Evolutionary conservation across 1,139 yeast genomes (phyloP), one percentile per base, ranked within the genome.

Genomic region (Wickerhamomyces sp.): DNA sequence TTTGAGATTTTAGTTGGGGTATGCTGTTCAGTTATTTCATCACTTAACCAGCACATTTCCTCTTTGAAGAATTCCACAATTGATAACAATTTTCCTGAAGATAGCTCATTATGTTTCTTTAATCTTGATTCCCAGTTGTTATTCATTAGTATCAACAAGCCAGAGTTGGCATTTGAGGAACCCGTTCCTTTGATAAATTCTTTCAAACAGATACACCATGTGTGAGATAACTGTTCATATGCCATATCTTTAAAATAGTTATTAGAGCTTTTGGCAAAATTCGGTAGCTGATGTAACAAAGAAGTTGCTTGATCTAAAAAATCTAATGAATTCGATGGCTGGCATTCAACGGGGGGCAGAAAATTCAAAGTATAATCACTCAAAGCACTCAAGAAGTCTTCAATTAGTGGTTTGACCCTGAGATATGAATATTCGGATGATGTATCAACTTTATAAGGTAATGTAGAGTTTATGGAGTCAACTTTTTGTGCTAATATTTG

Each of bases 361-460:
- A 83, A 85, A 54, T 77, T 81, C 47, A 85, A 68, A 7, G 88
- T 79, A 58, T 82, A 89, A 61, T 89, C 97, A 31, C 86, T 78
- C 40, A 90, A 65, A 35, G 94, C 81, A 51, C 76, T 73, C 47
- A 88, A 72, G 54, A 90, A 87, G 53, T 87, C 96, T 48, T 79
- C 75, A 44, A 89, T 72, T 42, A 69, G 64, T 2, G 88, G 80
- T 54, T 87, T 82, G 40, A 90, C 84, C 43, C 97, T 72, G 43
- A 87, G 69, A 61, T 82, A 92, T n/a, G 96, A 82, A 58, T 92
- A 92, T 60, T 90, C 97, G 38, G 85, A 78, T 37, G 74, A 70
- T 17, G 71, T 67, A 51, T 83, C 88, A 46, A 87, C 87, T 50
- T 81, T 81, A 60, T 84, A 86, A 1, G 96, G 96, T 47, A 87